A percentile compares a stretch with the other conserved stretches of the same genome.
Conservation (phyloP, 2,329 filamentous ascomycete genomes). For the Xylariaceae sp. region DNA sequence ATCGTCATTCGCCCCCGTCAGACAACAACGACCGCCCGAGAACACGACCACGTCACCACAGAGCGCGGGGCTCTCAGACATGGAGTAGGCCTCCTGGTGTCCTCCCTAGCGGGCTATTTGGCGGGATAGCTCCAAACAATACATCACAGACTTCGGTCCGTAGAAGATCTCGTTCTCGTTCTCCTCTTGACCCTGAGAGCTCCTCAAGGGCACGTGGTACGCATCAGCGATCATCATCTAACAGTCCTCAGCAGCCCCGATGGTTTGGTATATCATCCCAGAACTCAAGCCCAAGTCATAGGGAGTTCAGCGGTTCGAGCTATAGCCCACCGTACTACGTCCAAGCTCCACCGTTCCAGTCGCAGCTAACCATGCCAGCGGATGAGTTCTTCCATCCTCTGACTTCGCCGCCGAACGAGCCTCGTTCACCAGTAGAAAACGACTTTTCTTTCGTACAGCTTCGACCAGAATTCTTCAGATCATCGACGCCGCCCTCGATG, state of each 20-base stretch:
- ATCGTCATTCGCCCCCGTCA: constrained; percentile 28
- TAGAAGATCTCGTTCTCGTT: constrained; percentile 15
- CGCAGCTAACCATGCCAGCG: constrained; percentile 12
- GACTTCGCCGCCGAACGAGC: constrained; percentile 1
- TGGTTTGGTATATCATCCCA: constrained; percentile 15
- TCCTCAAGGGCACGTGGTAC: constrained; percentile 3
- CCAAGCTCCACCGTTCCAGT: constrained; percentile 15
- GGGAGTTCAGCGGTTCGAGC: no score
- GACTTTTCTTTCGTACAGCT: constrained; percentile 19
- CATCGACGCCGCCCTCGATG: constrained; percentile 22
- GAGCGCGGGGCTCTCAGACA: constrained; percentile 21
- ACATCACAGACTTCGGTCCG: constrained; percentile 23
- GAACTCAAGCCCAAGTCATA: constrained; percentile 15
- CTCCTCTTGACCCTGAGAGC: constrained; percentile 9
- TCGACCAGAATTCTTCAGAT: constrained; percentile 13
- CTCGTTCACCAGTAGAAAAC: constrained; percentile 3
- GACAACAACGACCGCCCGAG: constrained; percentile 31
- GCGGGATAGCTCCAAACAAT: constrained; percentile 14
- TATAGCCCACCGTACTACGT: constrained; percentile 14
- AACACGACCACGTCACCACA: constrained; percentile 26
- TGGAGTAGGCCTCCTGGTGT: no score
- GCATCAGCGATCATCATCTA: constrained; percentile 15
- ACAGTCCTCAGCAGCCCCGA: constrained; percentile 17
- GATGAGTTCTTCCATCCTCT: constrained; percentile 15
- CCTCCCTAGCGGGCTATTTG: no score